Base-by-base conservation (phyloP, 768 basidiomycete genomes). In the Hygrocybe coccinea region DNA sequence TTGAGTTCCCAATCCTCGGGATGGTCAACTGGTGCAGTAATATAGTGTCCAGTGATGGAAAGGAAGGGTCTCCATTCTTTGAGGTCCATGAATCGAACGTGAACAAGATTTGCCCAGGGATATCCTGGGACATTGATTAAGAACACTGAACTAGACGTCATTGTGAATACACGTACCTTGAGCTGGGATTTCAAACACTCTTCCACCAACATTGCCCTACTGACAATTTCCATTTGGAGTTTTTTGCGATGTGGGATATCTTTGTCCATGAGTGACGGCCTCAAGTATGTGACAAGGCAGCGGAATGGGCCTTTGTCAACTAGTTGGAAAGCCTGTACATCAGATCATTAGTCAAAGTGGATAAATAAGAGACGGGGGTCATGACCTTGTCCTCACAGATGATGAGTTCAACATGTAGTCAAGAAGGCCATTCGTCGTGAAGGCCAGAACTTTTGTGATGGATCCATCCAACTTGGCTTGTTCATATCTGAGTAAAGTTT, bases 181-280 rank as follows among this genome's bases (percentile, higher is more conserved):
- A 22, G 37, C 21, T 35, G 22, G 9, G 41, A 50, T 48, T 59
- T 41, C 10, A 64, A 3, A 4, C 39, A 56, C 8, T 44, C 36
- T 1, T 47, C 56, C 1, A 50, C 61, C 11, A 19, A 47, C 2
- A 54, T 17, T 0, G 59, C 58, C 10, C 57, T 57, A 12, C 54
- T 3, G 0, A 65, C 36, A 17, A 68, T 56, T 21, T 65, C 64
- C 5, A 61, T 59, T 0, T 59, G 50, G 36, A 65, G 41, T 46
- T 61, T 67, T 2, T 57, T 63, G 24, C 56, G 61, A 54, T 64
- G 59, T 2, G 64, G 65, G 34, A 68, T 66, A 19, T 67, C 65
- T 8, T 17, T 41, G 0, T 65, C 59, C 2, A 46, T 49, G 5
- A 59, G 58, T 2, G 43, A 37, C 1, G 64, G 65, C 0, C 62